Percentiles rank a stretch among this genome's conserved stretches.
Conservation (phyloP, 345 rosid species). For the Leavenworthia alabamica region DNA sequence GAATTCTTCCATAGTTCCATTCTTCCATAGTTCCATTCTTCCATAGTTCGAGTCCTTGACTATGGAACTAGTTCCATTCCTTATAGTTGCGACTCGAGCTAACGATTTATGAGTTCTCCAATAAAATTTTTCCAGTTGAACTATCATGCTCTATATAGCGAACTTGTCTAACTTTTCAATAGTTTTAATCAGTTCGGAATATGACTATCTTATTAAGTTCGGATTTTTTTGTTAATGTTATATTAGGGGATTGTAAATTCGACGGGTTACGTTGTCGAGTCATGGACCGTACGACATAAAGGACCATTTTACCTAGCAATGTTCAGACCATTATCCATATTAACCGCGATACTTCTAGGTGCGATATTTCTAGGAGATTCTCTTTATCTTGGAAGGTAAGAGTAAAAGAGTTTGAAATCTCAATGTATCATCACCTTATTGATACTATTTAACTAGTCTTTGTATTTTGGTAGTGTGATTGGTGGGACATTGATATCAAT, state of each 20-base stretch:
- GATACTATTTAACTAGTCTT: too few relatives aligned
- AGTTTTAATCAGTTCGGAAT: neutral
- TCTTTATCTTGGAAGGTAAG: slow-evolving; percentile 61
- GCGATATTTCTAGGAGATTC: slow-evolving; percentile 57
- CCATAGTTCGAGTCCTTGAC: too few relatives aligned
- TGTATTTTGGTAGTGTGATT: slow-evolving; percentile 41
- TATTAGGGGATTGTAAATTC: slow-evolving; percentile 54
- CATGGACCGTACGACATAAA: slow-evolving; percentile 54
- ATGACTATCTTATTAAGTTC: neutral
- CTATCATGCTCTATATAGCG: too few relatives aligned
- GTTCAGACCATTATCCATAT: slow-evolving; percentile 64
- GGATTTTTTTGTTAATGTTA: slow-evolving; percentile 3
- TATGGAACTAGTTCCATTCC: too few relatives aligned
- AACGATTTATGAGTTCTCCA: too few relatives aligned
- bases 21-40: too few relatives aligned
- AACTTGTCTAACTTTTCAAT: too few relatives aligned
- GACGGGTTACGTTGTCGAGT: slow-evolving; percentile 40
- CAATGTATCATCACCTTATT: too few relatives aligned
- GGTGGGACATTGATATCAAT: slow-evolving; percentile 59
- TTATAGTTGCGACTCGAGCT: too few relatives aligned
- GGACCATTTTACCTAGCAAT: slow-evolving; percentile 66
- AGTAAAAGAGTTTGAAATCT: neutral
- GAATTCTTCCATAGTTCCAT: too few relatives aligned
- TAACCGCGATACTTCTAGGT: slow-evolving; percentile 51
- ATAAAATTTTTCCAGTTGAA: too few relatives aligned